Base-by-base conservation (phyloP, 2,329 filamentous ascomycete genomes). In the Stagonosporopsis cucurbitacearum region DNA sequence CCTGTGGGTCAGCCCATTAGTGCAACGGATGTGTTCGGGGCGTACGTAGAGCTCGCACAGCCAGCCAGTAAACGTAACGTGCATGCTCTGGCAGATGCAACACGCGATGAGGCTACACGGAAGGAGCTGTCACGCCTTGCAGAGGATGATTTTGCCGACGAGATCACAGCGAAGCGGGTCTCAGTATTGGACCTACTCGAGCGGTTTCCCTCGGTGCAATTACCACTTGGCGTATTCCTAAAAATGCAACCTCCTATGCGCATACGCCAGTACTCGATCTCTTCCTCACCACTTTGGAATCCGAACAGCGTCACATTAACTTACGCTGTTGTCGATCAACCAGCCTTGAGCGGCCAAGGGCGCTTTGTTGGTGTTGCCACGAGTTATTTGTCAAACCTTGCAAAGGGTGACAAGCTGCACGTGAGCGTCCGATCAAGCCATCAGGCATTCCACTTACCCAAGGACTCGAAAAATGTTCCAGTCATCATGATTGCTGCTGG, bases 181-280 rank as follows among this genome's bases (percentile, higher is more conserved):
- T 88, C 86, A 0, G 76, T 89, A 0, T 79, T 94, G 6, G 88
- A 92, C 58, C 79, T 94, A 1, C 81, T 94, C 1, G 86, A 91
- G 66, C 79, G 82, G 11, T 88, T 86, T 68, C 65, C 70, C 0
- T 75, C 79, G 0, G 79, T 90, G 28, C 75, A 82, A 2, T 74
- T 94, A 0, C 81, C 89, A 0, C 82, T 95, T 22, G 82, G 82
- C 3, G 77, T 84, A 17, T 94, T 89, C 77, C 80, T 95, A 7
- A 80, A 82, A 30, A 88, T 92, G 81, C 82, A 92, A 0, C 88
- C 89, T 1, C 88, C 90, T 0, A 90, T 95, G 86, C 86, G 89
- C 25, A 82, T 90, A 35, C 84, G 89, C n/a, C 88, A 91, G 72
- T 92, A 92, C 78, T 90, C 87, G 28, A 91, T 93, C 67, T 92